Percentiles rank a stretch among this genome's conserved stretches.
Conservation (phyloP, 2,329 filamentous ascomycete genomes). For the Pseudopyrenochaeta lycopersici region DNA sequence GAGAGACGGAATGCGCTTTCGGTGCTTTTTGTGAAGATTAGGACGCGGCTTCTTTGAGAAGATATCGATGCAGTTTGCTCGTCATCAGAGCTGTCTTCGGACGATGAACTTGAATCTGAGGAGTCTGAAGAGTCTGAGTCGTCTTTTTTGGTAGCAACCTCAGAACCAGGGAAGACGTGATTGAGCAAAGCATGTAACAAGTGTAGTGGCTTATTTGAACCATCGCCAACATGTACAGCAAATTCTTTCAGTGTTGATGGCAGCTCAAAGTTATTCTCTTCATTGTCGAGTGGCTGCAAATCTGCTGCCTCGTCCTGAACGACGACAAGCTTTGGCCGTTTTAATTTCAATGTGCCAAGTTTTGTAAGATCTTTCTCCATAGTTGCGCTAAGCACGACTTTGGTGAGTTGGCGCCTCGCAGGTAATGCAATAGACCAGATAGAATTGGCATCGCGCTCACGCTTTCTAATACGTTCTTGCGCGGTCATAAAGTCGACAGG, state of each 20-base stretch:
- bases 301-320: constrained; percentile 66
- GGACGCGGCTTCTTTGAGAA: constrained; percentile 54
- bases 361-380: constrained; percentile 89
- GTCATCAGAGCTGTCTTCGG: constrained; percentile 18
- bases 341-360: constrained; percentile 75
- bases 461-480: constrained; percentile 62
- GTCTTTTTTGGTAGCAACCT: constrained; percentile 25
- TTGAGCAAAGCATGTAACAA: constrained; percentile 78
- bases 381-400: constrained; percentile 89
- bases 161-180: constrained; percentile 50
- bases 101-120: constrained; percentile 15
- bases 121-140: constrained; percentile 17
- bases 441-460: constrained; percentile 41
- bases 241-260: constrained; percentile 60
- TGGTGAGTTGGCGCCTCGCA: constrained; percentile 65
- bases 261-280: constrained; percentile 62
- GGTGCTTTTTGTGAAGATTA: constrained; percentile 92
- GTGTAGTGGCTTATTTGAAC: constrained; percentile 75
- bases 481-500: constrained; percentile 57
- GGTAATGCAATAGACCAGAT: constrained; percentile 44
- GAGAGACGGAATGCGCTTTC: constrained; percentile 88
- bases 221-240: constrained; percentile 59
- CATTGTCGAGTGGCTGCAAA: constrained; percentile 27
- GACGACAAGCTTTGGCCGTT: constrained; percentile 77
- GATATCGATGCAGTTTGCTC: constrained; percentile 19